Evolutionary conservation across 1,284 basidiomycete genomes (phyloP), one percentile per base, ranked within the genome.

Genomic region (Cutaneotrichosporon curvatum): DNA sequence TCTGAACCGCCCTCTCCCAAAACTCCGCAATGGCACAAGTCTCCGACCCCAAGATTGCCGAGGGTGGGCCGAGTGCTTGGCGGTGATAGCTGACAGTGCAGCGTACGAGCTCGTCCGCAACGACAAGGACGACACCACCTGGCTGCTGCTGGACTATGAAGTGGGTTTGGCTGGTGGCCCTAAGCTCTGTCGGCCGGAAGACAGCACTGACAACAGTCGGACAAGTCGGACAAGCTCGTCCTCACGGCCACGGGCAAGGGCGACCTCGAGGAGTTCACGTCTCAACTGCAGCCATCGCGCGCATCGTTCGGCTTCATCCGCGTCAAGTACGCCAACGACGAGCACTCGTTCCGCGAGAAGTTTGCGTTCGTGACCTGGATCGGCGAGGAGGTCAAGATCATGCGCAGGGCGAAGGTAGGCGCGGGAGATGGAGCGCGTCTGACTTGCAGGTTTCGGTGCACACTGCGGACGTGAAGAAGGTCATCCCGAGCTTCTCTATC

Each of bases 301-400:
- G 88, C 85, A 18, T 86, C 83, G 36, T 92, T 79, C 64, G 88
- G 80, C 38, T 92, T 92, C 68, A 84, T 75, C 40, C 83, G 87
- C 59, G 79, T 94, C 55, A 77, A 79, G 57, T 92, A 86, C 70
- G 78, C 85, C 45, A 92, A 90, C 63, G 72, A 71, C 45, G 70
- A 71, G 47, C 65, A 87, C 83, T 74, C 84, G 38, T 82, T 78
- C 70, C 80, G 89, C 53, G 84, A 90, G 76, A 92, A 91, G 76
- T 92, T 92, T 73, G 79, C 87, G 57, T 77, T 92, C 61, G 79
- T 92, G 68, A 81, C 83, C 49, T 92, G 89, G 88, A 91, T 92
- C 70, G 89, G 89, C 34, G 76, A 80, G 32, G 72, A 77, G 37
- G 88, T 86, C 72, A 87, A 87, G 75, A 77, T 90, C 56, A 90